phyloP scores from a whole-genome alignment of 192 early-diverging fungal species.

The Geranomyces michiganensis region DNA sequence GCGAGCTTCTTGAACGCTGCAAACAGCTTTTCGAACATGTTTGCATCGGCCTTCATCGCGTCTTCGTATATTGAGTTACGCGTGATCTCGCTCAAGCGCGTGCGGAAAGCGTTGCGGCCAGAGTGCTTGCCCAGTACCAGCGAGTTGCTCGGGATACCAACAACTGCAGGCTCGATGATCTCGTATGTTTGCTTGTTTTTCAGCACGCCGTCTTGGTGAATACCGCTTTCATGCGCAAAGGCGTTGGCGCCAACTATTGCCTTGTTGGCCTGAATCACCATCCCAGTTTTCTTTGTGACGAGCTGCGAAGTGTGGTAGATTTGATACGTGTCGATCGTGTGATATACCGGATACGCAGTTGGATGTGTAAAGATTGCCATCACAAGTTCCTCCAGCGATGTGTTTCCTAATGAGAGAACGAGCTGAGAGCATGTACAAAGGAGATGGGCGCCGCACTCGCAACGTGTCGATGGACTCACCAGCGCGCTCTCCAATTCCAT shows the following conservation, averaged over 20 bases:
- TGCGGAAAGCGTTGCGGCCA: slow-evolving; percentile 89
- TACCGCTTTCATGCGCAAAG: slow-evolving; percentile 96
- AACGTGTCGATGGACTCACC: slow-evolving; percentile 30
- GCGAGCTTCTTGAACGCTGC: slow-evolving; percentile 87
- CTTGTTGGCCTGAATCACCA: slow-evolving; percentile 98
- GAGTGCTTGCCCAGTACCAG: slow-evolving; percentile 96
- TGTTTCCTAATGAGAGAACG: slow-evolving; percentile 72
- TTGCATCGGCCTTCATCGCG: slow-evolving; percentile 53
- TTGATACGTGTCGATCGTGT: slow-evolving; percentile 85
- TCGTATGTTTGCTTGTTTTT: slow-evolving; percentile 97
- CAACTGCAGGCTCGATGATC: slow-evolving; percentile 91
- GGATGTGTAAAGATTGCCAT: slow-evolving; percentile 96
- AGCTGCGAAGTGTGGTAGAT: slow-evolving; percentile 88
- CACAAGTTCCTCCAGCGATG: slow-evolving; percentile 92
- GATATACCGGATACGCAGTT: slow-evolving; percentile 82
- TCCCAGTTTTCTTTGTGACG: slow-evolving; percentile 86
- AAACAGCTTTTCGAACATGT: slow-evolving; percentile 79
- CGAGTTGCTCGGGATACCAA: slow-evolving; percentile 83
- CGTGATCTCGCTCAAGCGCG: slow-evolving; percentile 77
- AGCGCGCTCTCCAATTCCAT: slow-evolving; percentile 98
- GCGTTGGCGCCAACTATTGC: slow-evolving; percentile 97
- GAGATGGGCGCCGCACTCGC: too few species aligned
- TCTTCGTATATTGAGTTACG: slow-evolving; percentile 54
- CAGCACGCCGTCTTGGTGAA: slow-evolving; percentile 97
- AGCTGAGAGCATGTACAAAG: too few species aligned